phyloP scores from a whole-genome alignment of 2,329 filamentous ascomycete genomes.

The Cladosporium sp. region DNA sequence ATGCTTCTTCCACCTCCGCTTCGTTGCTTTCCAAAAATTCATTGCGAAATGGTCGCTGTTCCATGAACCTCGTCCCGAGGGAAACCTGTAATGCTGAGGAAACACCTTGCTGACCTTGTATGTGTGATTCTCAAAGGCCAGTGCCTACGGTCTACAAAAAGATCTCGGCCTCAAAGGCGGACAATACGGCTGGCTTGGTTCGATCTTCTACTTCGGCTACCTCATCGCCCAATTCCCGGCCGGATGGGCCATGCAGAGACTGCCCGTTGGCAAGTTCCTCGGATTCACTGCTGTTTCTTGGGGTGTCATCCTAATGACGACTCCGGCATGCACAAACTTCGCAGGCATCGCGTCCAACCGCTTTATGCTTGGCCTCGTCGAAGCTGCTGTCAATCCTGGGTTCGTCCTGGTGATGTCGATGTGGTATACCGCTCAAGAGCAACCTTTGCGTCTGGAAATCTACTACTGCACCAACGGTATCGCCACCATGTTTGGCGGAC shows the following conservation, averaged over 20 bases:
- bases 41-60: neutral
- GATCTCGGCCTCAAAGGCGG: conserved; percentile 42
- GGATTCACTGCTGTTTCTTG: conserved; percentile 38
- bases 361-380: conserved; percentile 35
- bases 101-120: neutral
- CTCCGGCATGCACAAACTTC: conserved; percentile 38
- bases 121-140: conserved; percentile 24
- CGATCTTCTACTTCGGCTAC: conserved; percentile 50
- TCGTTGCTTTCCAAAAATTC: neutral
- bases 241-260: conserved; percentile 41
- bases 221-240: conserved; percentile 44
- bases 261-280: conserved; percentile 45
- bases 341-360: conserved; percentile 35
- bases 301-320: conserved; percentile 40
- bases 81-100: neutral
- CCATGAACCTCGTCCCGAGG: too few relatives aligned
- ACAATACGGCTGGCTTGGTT: conserved; percentile 50
- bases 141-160: conserved; percentile 45
- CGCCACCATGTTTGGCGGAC: conserved; percentile 58
- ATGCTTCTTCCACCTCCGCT: neutral
- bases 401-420: conserved; percentile 35
- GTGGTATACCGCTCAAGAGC: conserved; percentile 41
- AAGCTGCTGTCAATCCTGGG: conserved; percentile 34
- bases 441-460: conserved; percentile 50
- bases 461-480: conserved; percentile 54